Conservation (phyloP, 495 filamentous ascomycete species). For the Poronia punctata region DNA sequence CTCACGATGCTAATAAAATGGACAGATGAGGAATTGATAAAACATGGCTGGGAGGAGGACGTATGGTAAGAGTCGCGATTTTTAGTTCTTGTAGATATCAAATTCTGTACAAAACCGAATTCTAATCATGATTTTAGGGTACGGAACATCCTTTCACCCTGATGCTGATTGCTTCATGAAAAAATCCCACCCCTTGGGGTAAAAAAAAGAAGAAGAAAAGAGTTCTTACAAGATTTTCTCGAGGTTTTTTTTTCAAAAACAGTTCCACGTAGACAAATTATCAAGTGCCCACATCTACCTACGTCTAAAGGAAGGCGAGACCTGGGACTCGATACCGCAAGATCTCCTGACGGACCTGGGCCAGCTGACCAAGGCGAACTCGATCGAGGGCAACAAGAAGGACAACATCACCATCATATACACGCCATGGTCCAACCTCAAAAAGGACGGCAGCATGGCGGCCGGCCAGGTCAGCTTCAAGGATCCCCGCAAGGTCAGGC, state of each 20-base stretch:
- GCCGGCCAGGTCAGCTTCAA: constrained; percentile 93
- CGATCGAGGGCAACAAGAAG: constrained; percentile 98
- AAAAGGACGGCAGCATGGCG: constrained; percentile 95
- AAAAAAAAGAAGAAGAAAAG: too few species aligned
- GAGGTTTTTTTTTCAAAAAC: too few species aligned
- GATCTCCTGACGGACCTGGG: constrained; percentile 78
- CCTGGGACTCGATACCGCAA: constrained; percentile 75
- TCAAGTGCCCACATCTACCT: constrained; percentile 96
- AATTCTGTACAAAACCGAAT: too few species aligned
- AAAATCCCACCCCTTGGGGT: neutral
- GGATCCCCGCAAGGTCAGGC: constrained; percentile 77
- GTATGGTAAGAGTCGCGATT: constrained; percentile 61
- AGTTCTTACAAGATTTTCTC: too few species aligned
- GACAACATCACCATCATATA: constrained; percentile 95
- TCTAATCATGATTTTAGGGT: constrained; percentile 19
- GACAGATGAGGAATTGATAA: constrained; percentile 91
- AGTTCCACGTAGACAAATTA: constrained; percentile 98
- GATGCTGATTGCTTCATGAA: neutral
- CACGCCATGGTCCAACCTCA: constrained; percentile 95
- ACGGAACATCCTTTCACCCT: constrained; percentile 10
- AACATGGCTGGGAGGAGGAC: constrained; percentile 87
- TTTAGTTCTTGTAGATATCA: neutral
- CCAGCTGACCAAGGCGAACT: constrained; percentile 96
- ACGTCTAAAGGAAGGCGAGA: constrained; percentile 69
- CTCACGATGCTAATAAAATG: constrained; percentile 21